These are phyloP conservation scores for Aspergillus cejpii DNA, from an alignment of 2,329 filamentous ascomycete species.

Conservation along the genomic window DNA sequence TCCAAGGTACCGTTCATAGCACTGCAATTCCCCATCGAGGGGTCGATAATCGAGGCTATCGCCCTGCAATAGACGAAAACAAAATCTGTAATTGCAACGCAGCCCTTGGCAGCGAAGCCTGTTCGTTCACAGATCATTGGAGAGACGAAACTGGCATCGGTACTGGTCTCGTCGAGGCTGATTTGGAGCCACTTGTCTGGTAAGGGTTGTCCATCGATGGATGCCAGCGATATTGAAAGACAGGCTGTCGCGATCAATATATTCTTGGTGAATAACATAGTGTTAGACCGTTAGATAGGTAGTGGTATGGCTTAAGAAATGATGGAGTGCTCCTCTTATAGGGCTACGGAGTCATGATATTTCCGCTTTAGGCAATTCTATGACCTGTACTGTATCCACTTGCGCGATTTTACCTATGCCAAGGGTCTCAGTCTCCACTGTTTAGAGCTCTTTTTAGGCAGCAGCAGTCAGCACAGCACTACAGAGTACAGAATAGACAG, in stretches of 20 bases:
- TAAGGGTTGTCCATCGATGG: neutral
- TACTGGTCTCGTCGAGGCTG: neutral
- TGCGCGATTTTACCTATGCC: neutral
- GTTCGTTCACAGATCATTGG: neutral
- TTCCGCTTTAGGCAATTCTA: neutral
- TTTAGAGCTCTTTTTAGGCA: too few relatives aligned
- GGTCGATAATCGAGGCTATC: neutral
- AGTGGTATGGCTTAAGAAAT: neutral
- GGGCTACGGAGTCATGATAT: neutral
- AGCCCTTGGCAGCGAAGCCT: neutral
- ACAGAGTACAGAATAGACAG: too few relatives aligned
- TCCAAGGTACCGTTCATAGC: conserved; percentile 4
- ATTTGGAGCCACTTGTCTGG: conserved; percentile 3
- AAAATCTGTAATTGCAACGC: neutral
- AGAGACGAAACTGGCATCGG: neutral
- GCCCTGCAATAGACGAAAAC: neutral
- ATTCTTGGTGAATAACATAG: conserved; percentile 1
- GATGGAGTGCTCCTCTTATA: neutral
- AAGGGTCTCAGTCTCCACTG: too few relatives aligned
- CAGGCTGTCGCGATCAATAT: conserved; percentile 1
- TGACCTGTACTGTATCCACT: neutral
- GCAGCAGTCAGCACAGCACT: too few relatives aligned
- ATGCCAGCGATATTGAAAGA: conserved; percentile 2
- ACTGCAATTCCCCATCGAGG: conserved; percentile 1
- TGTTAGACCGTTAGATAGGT: neutral